phyloP scores from a whole-genome alignment of 208 protist genomes.

The Spongospora subterranea region DNA sequence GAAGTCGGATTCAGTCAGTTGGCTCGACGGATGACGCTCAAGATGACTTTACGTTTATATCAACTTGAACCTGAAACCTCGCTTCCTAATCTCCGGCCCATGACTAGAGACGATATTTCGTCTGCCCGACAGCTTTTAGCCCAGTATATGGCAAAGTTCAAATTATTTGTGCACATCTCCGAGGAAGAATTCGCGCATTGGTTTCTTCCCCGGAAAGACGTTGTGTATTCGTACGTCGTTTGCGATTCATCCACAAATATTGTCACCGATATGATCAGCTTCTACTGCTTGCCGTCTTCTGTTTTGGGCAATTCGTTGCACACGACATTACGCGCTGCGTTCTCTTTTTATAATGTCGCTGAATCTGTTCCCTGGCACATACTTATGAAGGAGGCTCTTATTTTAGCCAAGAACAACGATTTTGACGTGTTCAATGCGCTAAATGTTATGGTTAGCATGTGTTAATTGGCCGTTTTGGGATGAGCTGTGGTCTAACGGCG shows the following conservation, averaged over 20 bases:
- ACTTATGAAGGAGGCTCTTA: slow-evolving; percentile 82
- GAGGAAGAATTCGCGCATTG: slow-evolving; percentile 93
- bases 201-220: slow-evolving; percentile 87
- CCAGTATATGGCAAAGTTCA: slow-evolving; percentile 77
- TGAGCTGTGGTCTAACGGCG: background rate
- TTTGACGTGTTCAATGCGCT: slow-evolving; percentile 99
- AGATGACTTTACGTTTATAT: slow-evolving; percentile 74
- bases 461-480: background rate
- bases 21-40: slow-evolving; percentile 69
- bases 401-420: slow-evolving; percentile 70
- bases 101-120: slow-evolving; percentile 66
- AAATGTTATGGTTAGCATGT: slow-evolving; percentile 82
- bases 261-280: slow-evolving; percentile 95
- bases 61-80: slow-evolving; percentile 65
- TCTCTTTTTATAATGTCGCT: slow-evolving; percentile 95
- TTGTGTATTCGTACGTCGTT: slow-evolving; percentile 94
- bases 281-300: slow-evolving; percentile 95
- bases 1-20: slow-evolving; percentile 73
- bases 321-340: slow-evolving; percentile 89
- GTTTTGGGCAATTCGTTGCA: slow-evolving; percentile 92
- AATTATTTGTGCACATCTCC: slow-evolving; percentile 85
- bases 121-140: slow-evolving; percentile 79
- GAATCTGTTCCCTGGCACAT: slow-evolving; percentile 79
- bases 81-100: slow-evolving; percentile 63
- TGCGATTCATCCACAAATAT: slow-evolving; percentile 74